Evolutionary conservation across 2,329 filamentous ascomycete genomes (phyloP).

Genomic region (Fusarium transvaalense): DNA sequence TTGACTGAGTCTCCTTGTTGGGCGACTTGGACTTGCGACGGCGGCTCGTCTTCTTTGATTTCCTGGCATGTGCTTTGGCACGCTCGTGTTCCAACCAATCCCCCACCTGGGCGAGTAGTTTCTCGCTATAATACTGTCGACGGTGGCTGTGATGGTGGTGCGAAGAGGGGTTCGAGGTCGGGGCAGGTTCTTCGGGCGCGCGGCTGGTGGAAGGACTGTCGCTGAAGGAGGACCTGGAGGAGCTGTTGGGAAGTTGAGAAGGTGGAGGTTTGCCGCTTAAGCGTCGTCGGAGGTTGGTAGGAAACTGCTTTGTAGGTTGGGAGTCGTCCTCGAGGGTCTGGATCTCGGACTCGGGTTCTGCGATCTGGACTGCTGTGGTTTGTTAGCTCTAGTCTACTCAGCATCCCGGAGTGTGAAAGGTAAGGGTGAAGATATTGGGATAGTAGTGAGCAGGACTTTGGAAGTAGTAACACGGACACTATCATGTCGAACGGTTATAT

Average conservation of each 20-base stretch:
- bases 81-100: slow-evolving; percentile 89
- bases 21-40: slow-evolving; percentile 58
- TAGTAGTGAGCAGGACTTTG: slow-evolving; percentile 6
- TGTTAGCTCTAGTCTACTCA: slow-evolving; percentile 40
- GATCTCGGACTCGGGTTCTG: slow-evolving; percentile 60
- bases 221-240: slow-evolving; percentile 61
- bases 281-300: slow-evolving; percentile 52
- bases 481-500: not conserved
- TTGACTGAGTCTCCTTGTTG: slow-evolving; percentile 48
- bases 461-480: not conserved
- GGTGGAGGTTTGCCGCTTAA: slow-evolving; percentile 51
- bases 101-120: slow-evolving; percentile 78
- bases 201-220: slow-evolving; percentile 49
- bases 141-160: slow-evolving; percentile 50
- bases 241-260: slow-evolving; percentile 51
- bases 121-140: slow-evolving; percentile 62
- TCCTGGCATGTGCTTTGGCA: slow-evolving; percentile 68
- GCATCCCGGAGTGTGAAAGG: not conserved
- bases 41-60: slow-evolving; percentile 53
- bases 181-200: slow-evolving; percentile 47
- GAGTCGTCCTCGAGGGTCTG: slow-evolving; percentile 51
- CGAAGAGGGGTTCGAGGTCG: slow-evolving; percentile 36
- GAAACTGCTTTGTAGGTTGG: slow-evolving; percentile 50
- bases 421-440: slow-evolving; percentile 6
- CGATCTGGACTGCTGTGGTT: slow-evolving; percentile 66